Base-by-base conservation (phyloP, 108 stramenopile species). In the Chaetoceros muelleri region DNA sequence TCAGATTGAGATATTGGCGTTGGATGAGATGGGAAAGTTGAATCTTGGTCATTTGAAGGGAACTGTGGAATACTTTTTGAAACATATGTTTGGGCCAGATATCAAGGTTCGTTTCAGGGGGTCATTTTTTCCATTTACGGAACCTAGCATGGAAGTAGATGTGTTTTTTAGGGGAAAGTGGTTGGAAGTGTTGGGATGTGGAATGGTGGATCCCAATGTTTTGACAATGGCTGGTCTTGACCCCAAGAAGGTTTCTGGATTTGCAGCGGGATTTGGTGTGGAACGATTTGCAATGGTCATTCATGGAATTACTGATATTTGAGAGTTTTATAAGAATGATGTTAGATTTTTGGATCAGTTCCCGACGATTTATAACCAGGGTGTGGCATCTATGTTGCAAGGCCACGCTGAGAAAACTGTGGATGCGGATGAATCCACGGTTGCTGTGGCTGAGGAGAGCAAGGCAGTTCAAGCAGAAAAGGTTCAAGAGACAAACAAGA, bases 261-360 rank as follows among this genome's bases (percentile, higher is more conserved):
- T 92, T 82, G 97, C 97, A 34, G 94, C 94, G 34, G 97, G 97
- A 3, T 73, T 98, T 46, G 97, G 97, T n/a, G 68, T 95, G 45
- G 95, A 96, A 72, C 77, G 96, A 22, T 74, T 96, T 60, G 94
- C 94, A 44, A 96, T 98, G 97, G 88, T 95, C n/a, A 70, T 95
- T 59, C 94, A 95, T 65, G 70, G 75, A 20, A 94, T 98, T 69
- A 90, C 85, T 13, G 97, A 98, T 67, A 93, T 98, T 56, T 91
- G 96, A 17, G 66, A 94, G 44, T 98, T 98, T 68, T 87, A 81
- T 85, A 80, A 90, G 21, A 70, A 88, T 13, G 97, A 98, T 66
- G 46, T 55, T 17, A 74, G 97, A 34, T 98, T 98, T 72, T 64
- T 73, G 30, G 57, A 75, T 46, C 97, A 98, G 64, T 98, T 98